Conservation (phyloP, 2,329 filamentous ascomycete species). For the Botrytis squamosa region DNA sequence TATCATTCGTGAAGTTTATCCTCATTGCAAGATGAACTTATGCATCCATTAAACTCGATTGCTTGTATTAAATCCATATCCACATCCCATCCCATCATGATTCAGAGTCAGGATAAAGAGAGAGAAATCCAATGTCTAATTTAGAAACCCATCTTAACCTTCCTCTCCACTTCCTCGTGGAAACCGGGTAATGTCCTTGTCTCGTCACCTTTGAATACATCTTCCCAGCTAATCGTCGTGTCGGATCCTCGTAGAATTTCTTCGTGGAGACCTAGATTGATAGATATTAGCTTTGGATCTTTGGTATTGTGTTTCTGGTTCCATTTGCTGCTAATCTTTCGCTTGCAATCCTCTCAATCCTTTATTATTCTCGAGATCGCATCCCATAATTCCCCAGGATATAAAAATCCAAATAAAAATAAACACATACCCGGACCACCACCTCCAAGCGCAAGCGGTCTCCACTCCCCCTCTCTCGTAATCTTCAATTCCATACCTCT, state of each 20-base stretch:
- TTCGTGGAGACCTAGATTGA: slow-evolving; percentile 65
- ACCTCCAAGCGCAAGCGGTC: slow-evolving; percentile 65
- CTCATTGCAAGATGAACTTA: background rate
- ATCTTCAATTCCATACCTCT: slow-evolving; percentile 96
- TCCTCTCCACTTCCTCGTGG: slow-evolving; percentile 92
- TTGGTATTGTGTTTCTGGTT: background rate
- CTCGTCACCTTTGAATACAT: slow-evolving; percentile 82
- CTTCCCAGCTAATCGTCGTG: slow-evolving; percentile 82
- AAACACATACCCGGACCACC: slow-evolving; percentile 41
- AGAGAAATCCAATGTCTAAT: slow-evolving; percentile 22
- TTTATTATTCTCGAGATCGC: fast-evolving
- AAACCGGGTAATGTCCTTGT: slow-evolving; percentile 68
- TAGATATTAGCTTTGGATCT: background rate
- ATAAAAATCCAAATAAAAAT: background rate
- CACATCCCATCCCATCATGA: no score
- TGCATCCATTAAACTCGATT: background rate
- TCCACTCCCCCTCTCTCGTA: slow-evolving; percentile 75
- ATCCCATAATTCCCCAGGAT: background rate
- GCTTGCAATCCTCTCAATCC: background rate
- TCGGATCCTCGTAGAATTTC: slow-evolving; percentile 85
- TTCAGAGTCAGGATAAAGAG: slow-evolving; percentile 19
- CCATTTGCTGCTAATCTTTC: background rate
- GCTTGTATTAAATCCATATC: background rate
- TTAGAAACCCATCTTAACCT: slow-evolving; percentile 68
- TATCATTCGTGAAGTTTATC: background rate